Base-by-base conservation (phyloP, 306 rosid species). In the Vicia faba region DNA sequence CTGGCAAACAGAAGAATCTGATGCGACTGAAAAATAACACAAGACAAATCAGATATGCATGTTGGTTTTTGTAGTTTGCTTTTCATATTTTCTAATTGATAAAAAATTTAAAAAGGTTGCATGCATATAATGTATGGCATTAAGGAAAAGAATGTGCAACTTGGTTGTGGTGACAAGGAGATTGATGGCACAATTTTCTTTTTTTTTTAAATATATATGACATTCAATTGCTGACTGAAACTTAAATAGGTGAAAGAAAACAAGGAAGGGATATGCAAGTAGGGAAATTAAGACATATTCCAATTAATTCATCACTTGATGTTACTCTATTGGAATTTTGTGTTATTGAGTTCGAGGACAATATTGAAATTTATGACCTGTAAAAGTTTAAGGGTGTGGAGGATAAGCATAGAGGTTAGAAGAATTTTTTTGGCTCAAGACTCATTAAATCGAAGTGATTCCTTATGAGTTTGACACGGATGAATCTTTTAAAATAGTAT, bases 1-100 rank as follows among this genome's bases (percentile, higher is more conserved):
- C 90, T 87, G 95, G 86, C 80, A 71, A 11, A 38, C 43, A 71
- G 64, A 45, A 79, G 82, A 74, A 71, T 48, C 62, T 73, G 77
- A 75, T 73, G 57, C 71, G 78, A 72, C 71, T 55, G 12, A 61
- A 44, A 71, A 63, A 71, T 66, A 29, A 16, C 8, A 63, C 20
- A 58, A 72, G 58, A 56, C 49, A 72, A 20, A 64, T 13, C 49
- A 66, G 3, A 49, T 64, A 44, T 75, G 15, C 64, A 53, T 40
- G 16, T 45, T 39, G 69, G 55, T 55, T 39, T 70, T 70, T 66
- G 51, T 60, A 31, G 31, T 59, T 41, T 63, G 40, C 12, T 73
- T 55, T 38, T 10, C 64, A 19, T 18, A 50, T 50, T 26, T 51
- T 13, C 23, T 57, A 64, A 64, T 5, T 57, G 3, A 20, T 19